Evolutionary conservation across 441 rosid genomes (phyloP).

Genomic region (Erodium texanum): DNA sequence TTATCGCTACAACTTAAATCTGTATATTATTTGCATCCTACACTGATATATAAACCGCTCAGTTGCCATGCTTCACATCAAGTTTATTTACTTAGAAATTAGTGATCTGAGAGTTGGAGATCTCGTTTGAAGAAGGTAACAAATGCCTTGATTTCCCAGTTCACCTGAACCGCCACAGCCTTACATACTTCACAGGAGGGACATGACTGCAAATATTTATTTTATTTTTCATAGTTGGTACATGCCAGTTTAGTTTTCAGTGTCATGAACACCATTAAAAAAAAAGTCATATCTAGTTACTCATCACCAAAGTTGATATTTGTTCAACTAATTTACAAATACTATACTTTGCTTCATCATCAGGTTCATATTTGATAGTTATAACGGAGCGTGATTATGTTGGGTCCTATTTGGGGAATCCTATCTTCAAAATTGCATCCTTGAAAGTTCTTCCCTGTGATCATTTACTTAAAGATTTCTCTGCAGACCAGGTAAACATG

Average conservation of each 20-base stretch:
- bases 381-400: conserved; percentile 68
- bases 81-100: not conserved
- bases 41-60: too few relatives aligned
- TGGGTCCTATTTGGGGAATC: conserved; percentile 74
- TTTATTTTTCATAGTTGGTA: not conserved
- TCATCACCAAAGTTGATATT: conserved; percentile 6
- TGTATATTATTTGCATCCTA: not conserved
- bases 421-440: conserved; percentile 64
- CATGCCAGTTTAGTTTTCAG: not conserved
- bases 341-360: conserved; percentile 13
- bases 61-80: too few relatives aligned
- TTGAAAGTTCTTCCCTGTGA: conserved; percentile 84
- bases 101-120: not conserved
- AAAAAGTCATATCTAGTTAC: not conserved
- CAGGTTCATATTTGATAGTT: conserved; percentile 82
- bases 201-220: not conserved
- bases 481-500: conserved; percentile 56
- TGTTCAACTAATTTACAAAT: not conserved
- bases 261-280: not conserved
- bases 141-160: not conserved
- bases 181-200: not conserved
- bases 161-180: not conserved
- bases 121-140: not conserved
- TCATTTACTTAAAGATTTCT: conserved; percentile 50
- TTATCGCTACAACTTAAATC: not conserved